Conservation (phyloP, 2,329 filamentous ascomycete species). For the Fusarium protoensiforme region DNA sequence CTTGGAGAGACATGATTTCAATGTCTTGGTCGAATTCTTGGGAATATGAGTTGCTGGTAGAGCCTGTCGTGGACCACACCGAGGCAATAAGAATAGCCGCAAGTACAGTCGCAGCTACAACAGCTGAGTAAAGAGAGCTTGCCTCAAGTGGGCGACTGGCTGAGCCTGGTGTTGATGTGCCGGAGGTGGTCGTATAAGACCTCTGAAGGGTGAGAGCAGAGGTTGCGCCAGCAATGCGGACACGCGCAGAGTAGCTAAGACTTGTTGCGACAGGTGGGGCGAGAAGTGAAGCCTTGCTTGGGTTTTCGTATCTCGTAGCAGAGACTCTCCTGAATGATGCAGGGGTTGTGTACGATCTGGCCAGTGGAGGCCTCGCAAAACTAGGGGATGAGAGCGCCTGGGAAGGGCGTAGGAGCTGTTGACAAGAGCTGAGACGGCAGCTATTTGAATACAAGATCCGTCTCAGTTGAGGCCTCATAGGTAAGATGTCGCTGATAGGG, state of each 20-base stretch:
- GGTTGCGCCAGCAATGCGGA: neutral
- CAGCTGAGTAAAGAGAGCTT: constrained; percentile 25
- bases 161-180: neutral
- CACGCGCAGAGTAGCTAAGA: neutral
- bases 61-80: constrained; percentile 19
- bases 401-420: constrained; percentile 13
- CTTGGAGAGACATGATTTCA: constrained; percentile 54
- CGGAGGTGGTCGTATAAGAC: constrained; percentile 10
- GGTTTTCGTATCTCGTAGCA: constrained; percentile 8
- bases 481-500: constrained; percentile 17
- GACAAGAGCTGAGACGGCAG: constrained; percentile 8
- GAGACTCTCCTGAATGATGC: constrained; percentile 11
- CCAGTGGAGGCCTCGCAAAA: constrained; percentile 23
- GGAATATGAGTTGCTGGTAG: neutral
- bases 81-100: constrained; percentile 27
- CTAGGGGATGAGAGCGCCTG: constrained; percentile 28
- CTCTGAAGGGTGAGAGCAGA: neutral
- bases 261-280: neutral
- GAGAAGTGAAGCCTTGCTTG: neutral
- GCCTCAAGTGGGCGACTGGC: constrained; percentile 27
- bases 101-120: constrained; percentile 21
- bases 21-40: constrained; percentile 27
- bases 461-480: constrained; percentile 39
- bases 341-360: constrained; percentile 24
- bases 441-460: constrained; percentile 26